These are phyloP conservation scores for Boletus patriciae DNA, from an alignment of 768 basidiomycete genomes.

Conservation along the genomic window DNA sequence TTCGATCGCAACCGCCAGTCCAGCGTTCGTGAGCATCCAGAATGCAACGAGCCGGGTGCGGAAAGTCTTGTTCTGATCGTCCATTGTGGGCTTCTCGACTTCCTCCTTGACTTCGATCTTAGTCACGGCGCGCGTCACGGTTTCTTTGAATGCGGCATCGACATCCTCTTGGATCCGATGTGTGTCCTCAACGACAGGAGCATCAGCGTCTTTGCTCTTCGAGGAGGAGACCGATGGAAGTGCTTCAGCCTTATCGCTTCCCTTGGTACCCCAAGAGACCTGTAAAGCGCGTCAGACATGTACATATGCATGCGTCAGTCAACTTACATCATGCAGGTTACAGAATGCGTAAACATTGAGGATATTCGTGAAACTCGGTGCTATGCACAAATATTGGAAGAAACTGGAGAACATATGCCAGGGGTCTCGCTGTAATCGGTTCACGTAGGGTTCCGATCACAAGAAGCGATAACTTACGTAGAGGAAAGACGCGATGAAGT, in stretches of 20 bases:
- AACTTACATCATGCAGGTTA: slow-evolving; percentile 83
- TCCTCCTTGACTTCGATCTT: slow-evolving; percentile 66
- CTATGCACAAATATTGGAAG: slow-evolving; percentile 85
- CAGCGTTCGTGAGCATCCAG: slow-evolving; percentile 79
- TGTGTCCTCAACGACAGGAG: slow-evolving; percentile 82
- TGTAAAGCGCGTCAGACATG: slow-evolving; percentile 26
- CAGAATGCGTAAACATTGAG: slow-evolving; percentile 97
- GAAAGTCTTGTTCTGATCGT: slow-evolving; percentile 92
- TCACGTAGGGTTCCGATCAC: neutral
- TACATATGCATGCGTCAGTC: neutral
- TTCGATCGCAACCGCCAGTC: slow-evolving; percentile 70
- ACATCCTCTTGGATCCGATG: slow-evolving; percentile 84
- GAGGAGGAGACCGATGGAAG: slow-evolving; percentile 87
- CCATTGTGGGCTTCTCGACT: slow-evolving; percentile 77
- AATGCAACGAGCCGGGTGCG: slow-evolving; percentile 80
- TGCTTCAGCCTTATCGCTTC: slow-evolving; percentile 90
- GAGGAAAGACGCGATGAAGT: slow-evolving; percentile 79
- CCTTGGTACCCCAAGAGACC: slow-evolving; percentile 95
- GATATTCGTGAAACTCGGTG: slow-evolving; percentile 92
- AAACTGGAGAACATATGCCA: slow-evolving; percentile 98
- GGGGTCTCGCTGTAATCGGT: slow-evolving; percentile 72
- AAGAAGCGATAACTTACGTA: slow-evolving; percentile 56
- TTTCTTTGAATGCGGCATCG: slow-evolving; percentile 88
- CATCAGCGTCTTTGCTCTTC: slow-evolving; percentile 72
- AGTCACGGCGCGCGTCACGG: slow-evolving; percentile 82